phyloP scores from a whole-genome alignment of 345 rosid genomes.

The Lumnitzera littorea region DNA sequence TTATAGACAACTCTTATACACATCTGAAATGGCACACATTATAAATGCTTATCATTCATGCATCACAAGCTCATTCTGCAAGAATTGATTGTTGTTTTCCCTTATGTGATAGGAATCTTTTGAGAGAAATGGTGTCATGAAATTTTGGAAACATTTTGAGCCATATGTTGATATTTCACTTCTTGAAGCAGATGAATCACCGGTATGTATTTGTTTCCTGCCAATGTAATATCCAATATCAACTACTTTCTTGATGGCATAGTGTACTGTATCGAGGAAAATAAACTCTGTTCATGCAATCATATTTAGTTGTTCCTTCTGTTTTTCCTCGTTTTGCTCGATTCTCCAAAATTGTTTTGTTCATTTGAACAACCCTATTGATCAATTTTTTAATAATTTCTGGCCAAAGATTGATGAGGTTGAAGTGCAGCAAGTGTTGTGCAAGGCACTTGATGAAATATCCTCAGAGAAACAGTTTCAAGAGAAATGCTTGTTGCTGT shows the following conservation, averaged over 20 bases:
- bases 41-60: neutral
- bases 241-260: neutral
- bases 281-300: too few species aligned
- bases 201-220: conserved; percentile 22
- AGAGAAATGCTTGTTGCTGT: conserved; percentile 61
- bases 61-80: neutral
- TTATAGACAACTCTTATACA: too few species aligned
- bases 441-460: conserved; percentile 64
- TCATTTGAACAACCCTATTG: neutral
- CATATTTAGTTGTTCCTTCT: neutral
- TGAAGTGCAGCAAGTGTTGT: conserved; percentile 53
- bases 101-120: conserved; percentile 48
- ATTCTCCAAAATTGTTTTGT: neutral
- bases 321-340: neutral
- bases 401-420: conserved; percentile 32
- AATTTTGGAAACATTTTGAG: conserved; percentile 76
- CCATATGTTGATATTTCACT: conserved; percentile 23
- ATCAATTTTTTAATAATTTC: neutral
- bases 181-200: conserved; percentile 19
- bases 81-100: neutral
- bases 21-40: too few species aligned
- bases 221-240: too few species aligned
- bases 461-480: conserved; percentile 47
- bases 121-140: conserved; percentile 42
- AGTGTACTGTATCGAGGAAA: neutral